phyloP scores from a whole-genome alignment of 148 eudicot genomes.

The Diospyros kaki region DNA sequence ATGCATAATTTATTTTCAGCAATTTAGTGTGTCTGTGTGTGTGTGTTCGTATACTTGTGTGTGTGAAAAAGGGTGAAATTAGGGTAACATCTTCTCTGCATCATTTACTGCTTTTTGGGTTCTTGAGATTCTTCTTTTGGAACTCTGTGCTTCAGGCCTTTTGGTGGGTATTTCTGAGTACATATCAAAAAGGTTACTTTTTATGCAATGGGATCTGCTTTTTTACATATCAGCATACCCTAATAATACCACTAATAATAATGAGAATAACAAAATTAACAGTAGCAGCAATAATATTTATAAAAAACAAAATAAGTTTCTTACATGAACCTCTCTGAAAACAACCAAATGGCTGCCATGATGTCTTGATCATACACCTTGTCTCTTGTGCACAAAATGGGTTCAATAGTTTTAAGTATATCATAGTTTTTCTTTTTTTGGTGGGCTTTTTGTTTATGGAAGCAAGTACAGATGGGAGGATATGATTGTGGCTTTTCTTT shows the following conservation, averaged over 20 bases:
- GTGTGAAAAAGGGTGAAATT: not conserved
- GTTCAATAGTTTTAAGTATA: conserved; percentile 25
- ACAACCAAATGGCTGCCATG: conserved; percentile 26
- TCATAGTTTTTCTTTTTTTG: conserved; percentile 21
- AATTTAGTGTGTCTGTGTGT: no score
- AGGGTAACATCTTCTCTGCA: conserved; percentile 23
- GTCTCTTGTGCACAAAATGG: conserved; percentile 33
- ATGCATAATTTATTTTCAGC: no score
- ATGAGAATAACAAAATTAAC: conserved; percentile 16
- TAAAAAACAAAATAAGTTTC: not conserved
- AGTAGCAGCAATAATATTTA: conserved; percentile 2
- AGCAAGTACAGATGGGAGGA: conserved; percentile 29
- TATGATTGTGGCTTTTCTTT: conserved; percentile 14
- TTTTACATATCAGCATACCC: conserved; percentile 50
- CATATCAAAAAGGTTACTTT: conserved; percentile 51
- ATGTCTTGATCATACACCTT: conserved; percentile 31
- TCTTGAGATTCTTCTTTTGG: conserved; percentile 54
- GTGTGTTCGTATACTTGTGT: not conserved
- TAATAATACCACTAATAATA: conserved; percentile 15
- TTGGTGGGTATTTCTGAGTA: conserved; percentile 51
- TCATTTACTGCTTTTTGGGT: conserved; percentile 23
- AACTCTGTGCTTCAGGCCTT: conserved; percentile 51
- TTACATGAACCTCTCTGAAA: conserved; percentile 20
- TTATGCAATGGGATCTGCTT: conserved; percentile 75
- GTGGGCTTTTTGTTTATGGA: conserved; percentile 21